A percentile compares a stretch with the other conserved stretches of the same genome.
Conservation (phyloP, 108 stramenopile genomes). For the Chaetoceros tenuissimus region DNA sequence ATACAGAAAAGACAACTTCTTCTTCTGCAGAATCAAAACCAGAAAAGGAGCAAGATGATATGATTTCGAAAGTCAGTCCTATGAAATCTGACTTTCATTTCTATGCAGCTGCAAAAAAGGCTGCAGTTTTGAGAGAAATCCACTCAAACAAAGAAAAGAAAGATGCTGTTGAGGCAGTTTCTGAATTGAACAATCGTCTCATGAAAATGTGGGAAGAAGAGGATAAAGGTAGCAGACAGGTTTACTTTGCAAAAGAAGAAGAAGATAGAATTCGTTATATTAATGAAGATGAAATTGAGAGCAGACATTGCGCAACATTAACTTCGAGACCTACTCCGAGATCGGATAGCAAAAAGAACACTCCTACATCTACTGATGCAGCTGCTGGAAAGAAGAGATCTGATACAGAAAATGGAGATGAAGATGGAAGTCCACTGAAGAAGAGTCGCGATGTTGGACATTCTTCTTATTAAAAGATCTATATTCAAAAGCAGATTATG, state of each 20-base stretch:
- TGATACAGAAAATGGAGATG: no score
- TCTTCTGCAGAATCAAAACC: background rate
- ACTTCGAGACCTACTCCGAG: conserved; percentile 41
- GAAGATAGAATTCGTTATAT: conserved; percentile 70
- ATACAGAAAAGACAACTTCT: background rate
- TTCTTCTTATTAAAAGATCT: no score
- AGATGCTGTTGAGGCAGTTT: conserved; percentile 32
- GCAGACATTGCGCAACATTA: conserved; percentile 82
- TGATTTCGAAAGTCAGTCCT: conserved; percentile 40
- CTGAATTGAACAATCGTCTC: conserved; percentile 62
- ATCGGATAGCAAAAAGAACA: no score
- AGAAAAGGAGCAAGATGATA: background rate
- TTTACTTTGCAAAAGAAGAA: conserved; percentile 65
- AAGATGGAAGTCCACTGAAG: no score
- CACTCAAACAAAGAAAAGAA: conserved; percentile 9
- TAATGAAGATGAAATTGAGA: conserved; percentile 83
- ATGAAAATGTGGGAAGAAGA: conserved; percentile 62
- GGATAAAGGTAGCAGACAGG: conserved; percentile 29
- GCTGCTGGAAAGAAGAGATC: no score
- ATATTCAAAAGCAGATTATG: no score
- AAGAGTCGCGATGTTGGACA: no score
- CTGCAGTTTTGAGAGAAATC: conserved; percentile 10
- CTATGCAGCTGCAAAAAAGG: conserved; percentile 45
- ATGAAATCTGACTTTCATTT: conserved; percentile 83
- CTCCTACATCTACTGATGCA: no score